Base-by-base conservation (phyloP, 331 rosid species). In the Quercus phellos region DNA sequence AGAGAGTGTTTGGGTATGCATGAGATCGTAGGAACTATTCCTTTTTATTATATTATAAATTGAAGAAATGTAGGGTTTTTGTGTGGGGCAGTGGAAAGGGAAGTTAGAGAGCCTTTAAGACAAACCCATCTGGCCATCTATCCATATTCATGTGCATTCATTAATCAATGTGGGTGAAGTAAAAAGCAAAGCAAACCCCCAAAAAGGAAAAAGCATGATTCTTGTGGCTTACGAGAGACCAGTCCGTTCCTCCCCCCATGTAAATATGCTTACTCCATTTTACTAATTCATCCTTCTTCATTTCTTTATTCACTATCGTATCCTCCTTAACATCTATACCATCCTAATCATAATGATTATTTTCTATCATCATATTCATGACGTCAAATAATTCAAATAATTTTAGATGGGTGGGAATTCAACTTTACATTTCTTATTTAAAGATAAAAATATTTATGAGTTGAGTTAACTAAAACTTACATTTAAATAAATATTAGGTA, bases 91-190 rank as follows among this genome's bases (percentile, higher is more conserved):
- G 51, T 2, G 73, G 81, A 81, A 78, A 83, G 81, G 68, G 74
- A 77, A 81, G 85, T 74, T 79, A 67, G 88, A 78, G 69, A 75
- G 82, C 26, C 83, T 88, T 86, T 74, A 85, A 83, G 93, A 83
- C 88, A 92, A 83, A 75, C 92, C 89, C 92, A 83, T 79, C 82
- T 87, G 88, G 89, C 93, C 50, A 75, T 73, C 90, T 76, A 87
- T 88, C 94, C 80, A 73, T 74, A 77, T 89, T 87, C 96, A 90
- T 90, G 92, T 90, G 94, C 96, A 70, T 84, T 85, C 89, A 90
- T 90, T 85, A 68, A 91, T 81, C 83, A 51, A 66, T 76, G 79
- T 80, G 79, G 85, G 54, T 68, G 75, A 66, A 35, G 68, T 76
- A 11, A 75, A 84, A 89, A 69, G 83, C 82, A 80, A 87, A 83